Conservation (phyloP, 805 yeast species). For the Candida ipomoeae region DNA sequence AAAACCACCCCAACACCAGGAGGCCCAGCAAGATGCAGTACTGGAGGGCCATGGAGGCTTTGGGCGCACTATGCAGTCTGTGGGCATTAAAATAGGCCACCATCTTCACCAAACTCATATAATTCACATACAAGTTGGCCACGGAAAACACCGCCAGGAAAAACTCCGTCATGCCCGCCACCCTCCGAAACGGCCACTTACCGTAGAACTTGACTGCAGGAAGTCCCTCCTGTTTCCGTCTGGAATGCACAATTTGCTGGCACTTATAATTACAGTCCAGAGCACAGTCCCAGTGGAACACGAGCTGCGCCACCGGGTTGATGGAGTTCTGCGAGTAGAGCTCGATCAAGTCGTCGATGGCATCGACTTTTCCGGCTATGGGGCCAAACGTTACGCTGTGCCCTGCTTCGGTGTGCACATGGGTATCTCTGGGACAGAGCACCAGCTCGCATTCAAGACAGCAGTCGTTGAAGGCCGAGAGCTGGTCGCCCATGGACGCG, state of each 20-base stretch:
- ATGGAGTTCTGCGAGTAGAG: conserved; percentile 10
- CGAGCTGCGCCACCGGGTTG: conserved; percentile 17
- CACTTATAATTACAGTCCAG: conserved; percentile 39
- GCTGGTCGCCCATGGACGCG: conserved; percentile 30
- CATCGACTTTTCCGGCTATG: background rate
- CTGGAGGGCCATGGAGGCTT: conserved; percentile 26
- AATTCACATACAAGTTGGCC: conserved; percentile 35
- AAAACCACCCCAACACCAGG: conserved; percentile 35
- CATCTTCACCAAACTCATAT: conserved; percentile 26
- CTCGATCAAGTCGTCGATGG: conserved; percentile 1
- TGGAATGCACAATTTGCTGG: conserved; percentile 30
- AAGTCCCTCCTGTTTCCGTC: conserved; percentile 17
- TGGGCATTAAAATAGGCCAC: conserved; percentile 23
- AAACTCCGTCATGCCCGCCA: conserved; percentile 36
- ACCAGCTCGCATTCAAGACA: conserved; percentile 2
- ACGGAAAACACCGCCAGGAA: conserved; percentile 33
- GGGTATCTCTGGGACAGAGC: background rate
- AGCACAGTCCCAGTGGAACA: conserved; percentile 33
- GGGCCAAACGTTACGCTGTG: background rate
- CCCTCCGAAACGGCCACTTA: conserved; percentile 40
- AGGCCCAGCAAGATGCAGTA: conserved; percentile 26
- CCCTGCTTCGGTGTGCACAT: background rate
- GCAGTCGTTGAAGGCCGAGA: conserved; percentile 30
- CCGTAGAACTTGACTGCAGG: conserved; percentile 40
- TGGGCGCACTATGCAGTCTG: conserved; percentile 13